Evolutionary conservation across 1,284 basidiomycete genomes (phyloP).

Genomic region (Termitomyces sp.): DNA sequence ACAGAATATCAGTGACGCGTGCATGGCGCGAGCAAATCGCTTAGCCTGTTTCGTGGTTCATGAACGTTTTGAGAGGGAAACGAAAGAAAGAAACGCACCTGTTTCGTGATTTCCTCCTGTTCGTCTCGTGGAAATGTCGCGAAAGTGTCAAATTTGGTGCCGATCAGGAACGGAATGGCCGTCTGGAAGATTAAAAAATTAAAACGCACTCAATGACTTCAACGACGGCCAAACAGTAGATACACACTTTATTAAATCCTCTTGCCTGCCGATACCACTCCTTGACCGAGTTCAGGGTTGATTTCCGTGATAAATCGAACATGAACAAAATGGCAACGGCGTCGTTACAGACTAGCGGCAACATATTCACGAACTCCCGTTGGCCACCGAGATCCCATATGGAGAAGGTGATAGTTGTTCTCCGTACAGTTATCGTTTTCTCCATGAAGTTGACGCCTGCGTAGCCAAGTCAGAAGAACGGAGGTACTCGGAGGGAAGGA

Average conservation of each 20-base stretch:
- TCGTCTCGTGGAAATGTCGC: constrained; percentile 94
- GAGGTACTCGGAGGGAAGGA: constrained; percentile 1
- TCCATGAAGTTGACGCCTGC: constrained; percentile 99
- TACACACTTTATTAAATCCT: constrained; percentile 92
- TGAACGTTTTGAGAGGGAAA: background rate
- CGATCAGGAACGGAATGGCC: constrained; percentile 93
- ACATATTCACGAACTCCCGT: constrained; percentile 98
- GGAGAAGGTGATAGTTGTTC: constrained; percentile 98
- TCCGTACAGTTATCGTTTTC: constrained; percentile 94
- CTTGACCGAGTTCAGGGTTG: constrained; percentile 95
- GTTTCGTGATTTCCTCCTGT: constrained; percentile 98
- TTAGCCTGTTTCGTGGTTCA: constrained; percentile 58
- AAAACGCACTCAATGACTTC: background rate
- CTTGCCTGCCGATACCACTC: constrained; percentile 99
- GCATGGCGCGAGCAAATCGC: constrained; percentile 97
- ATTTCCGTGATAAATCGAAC: constrained; percentile 97
- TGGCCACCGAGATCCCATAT: constrained; percentile 99
- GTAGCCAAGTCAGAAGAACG: constrained; percentile 5
- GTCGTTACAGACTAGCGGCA: constrained; percentile 96
- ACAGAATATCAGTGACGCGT: constrained; percentile 96
- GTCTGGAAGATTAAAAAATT: constrained; percentile 48
- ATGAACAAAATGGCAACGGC: constrained; percentile 99
- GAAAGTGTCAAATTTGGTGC: constrained; percentile 97
- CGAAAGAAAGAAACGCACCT: constrained; percentile 43
- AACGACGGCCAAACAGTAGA: background rate